Conservation (phyloP, 495 filamentous ascomycete species). For the Aspergillus panamensis region DNA sequence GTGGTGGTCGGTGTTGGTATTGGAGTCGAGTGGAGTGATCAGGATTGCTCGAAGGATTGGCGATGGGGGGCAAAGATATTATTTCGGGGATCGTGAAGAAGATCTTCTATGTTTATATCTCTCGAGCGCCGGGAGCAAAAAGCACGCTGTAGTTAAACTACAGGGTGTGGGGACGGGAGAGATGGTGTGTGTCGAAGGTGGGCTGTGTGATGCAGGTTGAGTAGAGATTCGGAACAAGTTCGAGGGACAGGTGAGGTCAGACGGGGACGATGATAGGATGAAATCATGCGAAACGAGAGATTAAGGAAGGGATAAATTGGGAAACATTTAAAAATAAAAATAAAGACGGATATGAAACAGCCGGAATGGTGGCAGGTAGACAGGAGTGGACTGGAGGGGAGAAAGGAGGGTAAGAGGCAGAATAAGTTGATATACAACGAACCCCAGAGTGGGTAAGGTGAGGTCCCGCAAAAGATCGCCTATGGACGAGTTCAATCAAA, state of each 20-base stretch:
- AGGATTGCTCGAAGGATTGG: slow-evolving; percentile 21
- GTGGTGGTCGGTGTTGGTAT: slow-evolving; percentile 5
- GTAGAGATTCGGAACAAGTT: slow-evolving; percentile 13
- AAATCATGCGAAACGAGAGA: not conserved
- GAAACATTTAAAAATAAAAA: slow-evolving; percentile 4
- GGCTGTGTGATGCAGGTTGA: slow-evolving; percentile 26
- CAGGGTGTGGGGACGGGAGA: slow-evolving; percentile 22
- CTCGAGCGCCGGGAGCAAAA: slow-evolving; percentile 19
- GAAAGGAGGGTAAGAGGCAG: not conserved
- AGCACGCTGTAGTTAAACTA: slow-evolving; percentile 2
- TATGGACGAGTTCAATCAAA: not conserved
- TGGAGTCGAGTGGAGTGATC: slow-evolving; percentile 18
- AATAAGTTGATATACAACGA: slow-evolving; percentile 9
- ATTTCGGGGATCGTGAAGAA: slow-evolving; percentile 18
- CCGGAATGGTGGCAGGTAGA: slow-evolving; percentile 10
- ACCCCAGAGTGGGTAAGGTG: slow-evolving; percentile 11
- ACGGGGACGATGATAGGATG: not conserved
- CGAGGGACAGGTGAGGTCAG: slow-evolving; percentile 13
- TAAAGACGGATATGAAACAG: slow-evolving; percentile 7
- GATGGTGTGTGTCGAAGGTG: slow-evolving; percentile 19
- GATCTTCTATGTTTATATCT: slow-evolving; percentile 14
- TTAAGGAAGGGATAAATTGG: slow-evolving; percentile 1
- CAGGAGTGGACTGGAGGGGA: not conserved
- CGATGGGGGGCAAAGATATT: slow-evolving; percentile 25
- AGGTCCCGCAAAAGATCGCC: slow-evolving; percentile 12